Evolutionary conservation across 176 grass and related monocot genomes (phyloP).

Genomic region (Urochloa ruziziensis): DNA sequence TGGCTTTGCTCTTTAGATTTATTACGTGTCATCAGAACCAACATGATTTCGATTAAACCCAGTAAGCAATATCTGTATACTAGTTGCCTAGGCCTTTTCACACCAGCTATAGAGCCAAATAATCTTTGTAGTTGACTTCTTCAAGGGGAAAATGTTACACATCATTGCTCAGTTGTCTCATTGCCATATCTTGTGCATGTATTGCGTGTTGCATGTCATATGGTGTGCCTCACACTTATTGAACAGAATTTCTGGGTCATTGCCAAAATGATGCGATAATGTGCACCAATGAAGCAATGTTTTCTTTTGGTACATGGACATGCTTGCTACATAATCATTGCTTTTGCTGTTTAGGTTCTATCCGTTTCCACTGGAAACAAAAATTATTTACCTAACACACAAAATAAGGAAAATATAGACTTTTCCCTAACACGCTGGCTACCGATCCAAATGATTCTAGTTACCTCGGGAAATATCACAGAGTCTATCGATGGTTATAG

Average conservation of each 20-base stretch:
- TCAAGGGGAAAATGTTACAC: not conserved
- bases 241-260: not conserved
- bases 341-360: not conserved
- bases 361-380: not conserved
- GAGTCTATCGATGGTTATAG: not conserved
- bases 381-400: not conserved
- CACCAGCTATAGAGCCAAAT: not conserved
- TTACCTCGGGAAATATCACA: too few relatives aligned
- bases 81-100: not conserved
- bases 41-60: not conserved
- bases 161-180: not conserved
- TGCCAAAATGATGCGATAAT: not conserved
- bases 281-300: not conserved
- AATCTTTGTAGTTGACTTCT: not conserved
- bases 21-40: not conserved
- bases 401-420: too few relatives aligned
- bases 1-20: not conserved
- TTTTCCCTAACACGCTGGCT: too few relatives aligned
- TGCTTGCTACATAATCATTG: not conserved
- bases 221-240: not conserved
- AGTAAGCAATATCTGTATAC: not conserved
- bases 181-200: not conserved
- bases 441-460: not conserved
- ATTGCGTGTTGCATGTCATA: not conserved
- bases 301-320: not conserved